Conservation (phyloP, 148 eudicot genomes). For the Hydrangea macrophylla region DNA sequence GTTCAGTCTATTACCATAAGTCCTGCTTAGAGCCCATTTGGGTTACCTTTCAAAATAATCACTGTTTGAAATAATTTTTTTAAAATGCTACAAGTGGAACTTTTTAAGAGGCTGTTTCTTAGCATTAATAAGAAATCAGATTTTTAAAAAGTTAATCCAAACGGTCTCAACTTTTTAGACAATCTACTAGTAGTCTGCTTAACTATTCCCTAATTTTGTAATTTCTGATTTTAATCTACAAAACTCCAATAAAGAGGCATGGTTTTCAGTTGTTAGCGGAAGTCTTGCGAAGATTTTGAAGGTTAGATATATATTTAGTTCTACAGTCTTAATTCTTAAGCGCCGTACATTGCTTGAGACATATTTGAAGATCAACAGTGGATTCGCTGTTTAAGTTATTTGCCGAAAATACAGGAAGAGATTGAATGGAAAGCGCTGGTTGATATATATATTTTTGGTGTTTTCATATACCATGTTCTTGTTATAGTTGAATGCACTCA, state of each 20-base stretch:
- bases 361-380: background rate
- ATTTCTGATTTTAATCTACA: background rate
- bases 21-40: conserved; percentile 10
- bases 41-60: background rate
- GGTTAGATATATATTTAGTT: background rate
- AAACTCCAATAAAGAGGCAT: background rate
- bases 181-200: background rate
- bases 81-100: background rate
- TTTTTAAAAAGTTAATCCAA: too few relatives aligned
- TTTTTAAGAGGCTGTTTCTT: too few relatives aligned
- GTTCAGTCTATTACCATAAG: background rate
- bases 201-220: background rate
- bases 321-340: background rate
- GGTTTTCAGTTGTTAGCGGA: background rate
- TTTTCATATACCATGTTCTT: background rate
- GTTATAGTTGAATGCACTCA: background rate
- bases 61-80: background rate
- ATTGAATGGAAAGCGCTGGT: too few relatives aligned
- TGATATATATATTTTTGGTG: too few relatives aligned
- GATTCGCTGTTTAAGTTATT: background rate
- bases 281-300: background rate
- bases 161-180: too few relatives aligned
- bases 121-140: too few relatives aligned
- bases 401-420: background rate
- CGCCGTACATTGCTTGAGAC: background rate